Conservation (phyloP, 345 rosid genomes). For the Camelina neglecta region DNA sequence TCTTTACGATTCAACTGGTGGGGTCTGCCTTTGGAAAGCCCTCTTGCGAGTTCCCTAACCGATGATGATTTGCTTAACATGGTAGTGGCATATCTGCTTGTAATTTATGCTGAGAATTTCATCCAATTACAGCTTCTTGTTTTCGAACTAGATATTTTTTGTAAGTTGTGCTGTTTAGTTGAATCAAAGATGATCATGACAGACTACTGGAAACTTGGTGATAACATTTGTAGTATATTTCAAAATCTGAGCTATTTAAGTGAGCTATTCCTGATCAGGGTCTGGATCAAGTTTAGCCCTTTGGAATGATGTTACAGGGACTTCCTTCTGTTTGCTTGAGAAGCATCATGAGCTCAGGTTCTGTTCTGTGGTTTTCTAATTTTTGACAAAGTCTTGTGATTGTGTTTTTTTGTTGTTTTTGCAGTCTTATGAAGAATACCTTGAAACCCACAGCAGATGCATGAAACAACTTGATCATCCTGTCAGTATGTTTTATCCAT, state of each 20-base stretch:
- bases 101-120: slow-evolving; percentile 28
- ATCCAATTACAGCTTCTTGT: slow-evolving; percentile 10
- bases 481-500: slow-evolving; percentile 61
- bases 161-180: slow-evolving; percentile 39
- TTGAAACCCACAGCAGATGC: slow-evolving; percentile 80
- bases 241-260: slow-evolving; percentile 15
- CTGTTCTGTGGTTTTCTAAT: slow-evolving; percentile 11
- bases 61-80: slow-evolving; percentile 94
- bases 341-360: slow-evolving; percentile 21
- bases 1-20: slow-evolving; percentile 65
- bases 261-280: slow-evolving; percentile 10
- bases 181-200: slow-evolving; percentile 13
- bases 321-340: slow-evolving; percentile 14
- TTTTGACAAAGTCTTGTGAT: slow-evolving; percentile 38
- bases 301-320: slow-evolving; percentile 25
- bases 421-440: slow-evolving; percentile 97
- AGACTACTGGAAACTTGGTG: slow-evolving; percentile 36
- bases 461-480: slow-evolving; percentile 58
- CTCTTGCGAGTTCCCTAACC: slow-evolving; percentile 75
- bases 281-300: slow-evolving; percentile 10
- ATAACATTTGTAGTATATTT: slow-evolving; percentile 32
- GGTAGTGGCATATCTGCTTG: slow-evolving; percentile 59
- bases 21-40: slow-evolving; percentile 83
- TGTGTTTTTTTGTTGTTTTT: slow-evolving; percentile 36
- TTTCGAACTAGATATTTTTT: slow-evolving; percentile 32